Percentiles rank a stretch among this genome's conserved stretches.
Evolutionary conservation across 2,329 filamentous ascomycete genomes (phyloP).

Genomic region (Exophiala dermatitidis): DNA sequence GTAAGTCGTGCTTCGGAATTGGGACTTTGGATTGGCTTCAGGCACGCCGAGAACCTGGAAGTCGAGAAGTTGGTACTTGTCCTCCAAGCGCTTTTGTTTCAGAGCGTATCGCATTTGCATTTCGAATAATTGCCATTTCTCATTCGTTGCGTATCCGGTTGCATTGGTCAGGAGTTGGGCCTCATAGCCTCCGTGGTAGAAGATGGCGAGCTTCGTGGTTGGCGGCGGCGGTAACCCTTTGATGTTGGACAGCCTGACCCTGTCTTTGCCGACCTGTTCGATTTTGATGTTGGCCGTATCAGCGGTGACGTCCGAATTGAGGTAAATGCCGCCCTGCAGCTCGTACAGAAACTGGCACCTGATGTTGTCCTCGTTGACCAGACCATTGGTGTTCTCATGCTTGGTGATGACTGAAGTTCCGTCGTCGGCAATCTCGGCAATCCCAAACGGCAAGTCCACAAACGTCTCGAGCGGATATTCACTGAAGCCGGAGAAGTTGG

Average conservation of each 20-base stretch:
- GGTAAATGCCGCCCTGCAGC: conserved; percentile 43
- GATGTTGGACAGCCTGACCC: conserved; percentile 34
- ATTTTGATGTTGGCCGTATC: conserved; percentile 30
- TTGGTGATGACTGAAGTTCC: conserved; percentile 46
- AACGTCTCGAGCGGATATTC: conserved; percentile 36
- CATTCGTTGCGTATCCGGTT: conserved; percentile 42
- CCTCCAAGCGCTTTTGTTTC: conserved; percentile 30
- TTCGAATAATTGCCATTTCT: conserved; percentile 43
- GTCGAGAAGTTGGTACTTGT: conserved; percentile 46
- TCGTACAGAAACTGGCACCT: conserved; percentile 47
- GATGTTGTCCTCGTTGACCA: conserved; percentile 39
- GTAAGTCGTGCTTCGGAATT: conserved; percentile 41
- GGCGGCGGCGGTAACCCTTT: conserved; percentile 42
- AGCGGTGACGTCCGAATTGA: conserved; percentile 39
- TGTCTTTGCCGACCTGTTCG: conserved; percentile 32
- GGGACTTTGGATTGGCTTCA: conserved; percentile 34
- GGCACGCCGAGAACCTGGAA: conserved; percentile 45
- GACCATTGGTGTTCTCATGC: conserved; percentile 40
- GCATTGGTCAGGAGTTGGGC: conserved; percentile 42
- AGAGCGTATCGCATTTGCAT: conserved; percentile 33
- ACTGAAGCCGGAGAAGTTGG: conserved; percentile 49
- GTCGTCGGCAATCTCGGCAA: conserved; percentile 43
- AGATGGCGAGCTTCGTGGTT: conserved; percentile 48
- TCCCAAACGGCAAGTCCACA: conserved; percentile 42
- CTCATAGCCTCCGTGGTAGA: conserved; percentile 45